Evolutionary conservation across 441 rosid genomes (phyloP).

Genomic region (Codiaeum variegatum): DNA sequence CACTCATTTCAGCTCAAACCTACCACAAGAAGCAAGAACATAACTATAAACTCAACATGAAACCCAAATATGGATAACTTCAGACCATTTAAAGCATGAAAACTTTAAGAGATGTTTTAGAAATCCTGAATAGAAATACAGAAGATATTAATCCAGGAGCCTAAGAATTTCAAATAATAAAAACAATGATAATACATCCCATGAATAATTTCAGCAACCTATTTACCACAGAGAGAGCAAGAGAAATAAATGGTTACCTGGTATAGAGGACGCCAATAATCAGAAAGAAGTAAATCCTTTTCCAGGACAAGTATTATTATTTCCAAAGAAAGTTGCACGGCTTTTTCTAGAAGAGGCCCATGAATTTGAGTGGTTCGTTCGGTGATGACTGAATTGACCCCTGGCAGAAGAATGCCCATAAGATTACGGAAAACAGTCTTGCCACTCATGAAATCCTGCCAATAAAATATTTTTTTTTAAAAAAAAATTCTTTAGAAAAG

Average conservation of each 20-base stretch:
- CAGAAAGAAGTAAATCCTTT: slow-evolving; percentile 75
- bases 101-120: not conserved
- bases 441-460: slow-evolving; percentile 98
- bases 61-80: not conserved
- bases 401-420: slow-evolving; percentile 79
- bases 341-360: slow-evolving; percentile 85
- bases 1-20: not conserved
- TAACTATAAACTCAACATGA: not conserved
- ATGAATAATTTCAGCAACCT: not conserved
- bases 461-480: slow-evolving; percentile 16
- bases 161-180: not conserved
- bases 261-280: slow-evolving; percentile 92
- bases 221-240: not conserved
- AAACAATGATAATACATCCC: not conserved
- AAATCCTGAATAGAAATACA: not conserved
- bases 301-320: slow-evolving; percentile 76
- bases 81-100: not conserved
- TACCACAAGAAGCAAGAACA: not conserved
- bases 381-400: slow-evolving; percentile 67
- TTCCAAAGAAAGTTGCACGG: slow-evolving; percentile 86
- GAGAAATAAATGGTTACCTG: slow-evolving; percentile 45
- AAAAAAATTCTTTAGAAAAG: slow-evolving; percentile 7
- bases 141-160: not conserved
- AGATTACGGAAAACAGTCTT: slow-evolving; percentile 80
- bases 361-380: slow-evolving; percentile 74